These are phyloP conservation scores for Planoprotostelium fungivorum DNA, from an alignment of 78 protist species.

Conservation along the genomic window DNA sequence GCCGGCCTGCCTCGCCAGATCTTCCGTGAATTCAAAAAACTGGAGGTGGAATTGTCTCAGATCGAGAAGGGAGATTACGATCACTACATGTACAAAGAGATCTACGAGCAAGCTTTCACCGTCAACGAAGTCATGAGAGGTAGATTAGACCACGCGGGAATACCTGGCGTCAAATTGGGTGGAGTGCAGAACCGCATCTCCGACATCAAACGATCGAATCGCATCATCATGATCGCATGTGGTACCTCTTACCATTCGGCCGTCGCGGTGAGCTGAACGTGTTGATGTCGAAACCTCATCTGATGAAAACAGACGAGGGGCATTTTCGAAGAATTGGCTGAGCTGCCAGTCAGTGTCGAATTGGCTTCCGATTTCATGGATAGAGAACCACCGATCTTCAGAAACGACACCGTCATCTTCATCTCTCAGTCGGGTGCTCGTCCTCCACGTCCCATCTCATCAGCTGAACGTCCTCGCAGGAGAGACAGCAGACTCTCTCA, in stretches of 20 bases:
- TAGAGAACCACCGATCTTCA: conserved; percentile 61
- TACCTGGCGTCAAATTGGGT: conserved; percentile 33
- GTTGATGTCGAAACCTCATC: conserved; percentile 11
- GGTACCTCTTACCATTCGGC: conserved; percentile 83
- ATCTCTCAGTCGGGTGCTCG: conserved; percentile 44
- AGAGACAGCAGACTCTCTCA: conserved; percentile 92
- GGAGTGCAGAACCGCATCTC: conserved; percentile 15
- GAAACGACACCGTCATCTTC: conserved; percentile 24
- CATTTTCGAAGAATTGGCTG: conserved; percentile 54
- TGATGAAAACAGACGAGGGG: background rate
- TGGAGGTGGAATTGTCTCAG: conserved; percentile 62
- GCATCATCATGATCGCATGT: conserved; percentile 82
- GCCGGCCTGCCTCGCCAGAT: background rate
- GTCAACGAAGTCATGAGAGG: conserved; percentile 1
- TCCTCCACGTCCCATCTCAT: conserved; percentile 32
- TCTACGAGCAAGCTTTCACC: conserved; percentile 81
- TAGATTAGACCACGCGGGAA: conserved; percentile 26
- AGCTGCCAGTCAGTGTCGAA: conserved; percentile 51
- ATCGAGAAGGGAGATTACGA: conserved; percentile 60
- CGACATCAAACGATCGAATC: conserved; percentile 37
- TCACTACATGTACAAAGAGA: conserved; percentile 92
- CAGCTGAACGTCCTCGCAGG: conserved; percentile 36
- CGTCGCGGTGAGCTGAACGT: conserved; percentile 33
- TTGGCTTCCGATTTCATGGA: conserved; percentile 74
- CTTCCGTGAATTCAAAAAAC: background rate